These are phyloP conservation scores for Pleurotus eryngii DNA, from an alignment of 768 basidiomycete genomes.

Conservation along the genomic window DNA sequence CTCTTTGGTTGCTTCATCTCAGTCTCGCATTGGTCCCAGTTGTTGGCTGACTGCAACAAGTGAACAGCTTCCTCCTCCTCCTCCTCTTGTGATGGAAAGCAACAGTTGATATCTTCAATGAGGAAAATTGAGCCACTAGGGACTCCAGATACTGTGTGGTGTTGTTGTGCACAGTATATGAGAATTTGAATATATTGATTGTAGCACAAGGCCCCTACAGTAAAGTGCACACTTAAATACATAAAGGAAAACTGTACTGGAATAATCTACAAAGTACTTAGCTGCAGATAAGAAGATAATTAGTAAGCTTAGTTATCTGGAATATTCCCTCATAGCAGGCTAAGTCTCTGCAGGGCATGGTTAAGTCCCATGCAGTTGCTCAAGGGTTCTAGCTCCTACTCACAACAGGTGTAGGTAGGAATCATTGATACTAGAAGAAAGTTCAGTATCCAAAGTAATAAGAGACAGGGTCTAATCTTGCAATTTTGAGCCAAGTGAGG, in stretches of 20 bases:
- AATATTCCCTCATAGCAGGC: too few relatives aligned
- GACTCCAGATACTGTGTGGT: constrained; percentile 40
- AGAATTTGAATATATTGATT: too few relatives aligned
- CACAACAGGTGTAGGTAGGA: constrained; percentile 32
- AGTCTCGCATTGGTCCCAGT: constrained; percentile 70
- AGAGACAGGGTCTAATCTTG: constrained; percentile 20
- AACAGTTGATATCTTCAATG: constrained; percentile 62
- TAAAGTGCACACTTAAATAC: too few relatives aligned
- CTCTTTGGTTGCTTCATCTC: constrained; percentile 58
- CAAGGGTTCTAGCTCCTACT: too few relatives aligned
- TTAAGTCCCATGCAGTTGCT: too few relatives aligned
- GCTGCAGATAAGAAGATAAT: too few relatives aligned
- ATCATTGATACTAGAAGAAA: constrained; percentile 42
- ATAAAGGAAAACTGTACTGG: too few relatives aligned
- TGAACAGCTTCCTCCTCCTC: constrained; percentile 24
- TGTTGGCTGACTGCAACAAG: constrained; percentile 18
- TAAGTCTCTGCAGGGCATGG: too few relatives aligned
- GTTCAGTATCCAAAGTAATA: neutral
- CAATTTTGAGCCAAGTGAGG: constrained; percentile 49
- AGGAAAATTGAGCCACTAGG: constrained; percentile 53
- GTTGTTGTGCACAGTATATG: too few relatives aligned
- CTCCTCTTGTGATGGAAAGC: constrained; percentile 47
- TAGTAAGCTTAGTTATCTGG: too few relatives aligned
- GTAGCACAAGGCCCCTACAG: too few relatives aligned
- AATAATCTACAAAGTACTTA: too few relatives aligned